Base-by-base conservation (phyloP, 192 early-diverging fungal genomes). In the Coemansia furcata region DNA sequence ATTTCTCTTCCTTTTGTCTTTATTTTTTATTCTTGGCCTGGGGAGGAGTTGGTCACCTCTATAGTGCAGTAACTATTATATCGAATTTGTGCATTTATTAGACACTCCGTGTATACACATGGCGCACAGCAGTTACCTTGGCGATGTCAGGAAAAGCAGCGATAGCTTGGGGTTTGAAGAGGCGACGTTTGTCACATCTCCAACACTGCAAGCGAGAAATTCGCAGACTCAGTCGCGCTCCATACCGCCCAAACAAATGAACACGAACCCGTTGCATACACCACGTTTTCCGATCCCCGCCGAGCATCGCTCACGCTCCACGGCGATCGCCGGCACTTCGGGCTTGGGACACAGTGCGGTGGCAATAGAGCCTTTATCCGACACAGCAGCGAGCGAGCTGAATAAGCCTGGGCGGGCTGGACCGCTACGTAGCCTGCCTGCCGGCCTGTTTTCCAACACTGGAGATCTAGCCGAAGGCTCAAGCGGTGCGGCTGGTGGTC, bases 131-230 rank as follows among this genome's bases (percentile, higher is more conserved):
- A 19, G 29, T 15, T n/a, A 58, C 55, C 35, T 19, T 3, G 55
- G 35, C 5, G 55, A n/a, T 7, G 55, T 19, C 21, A 62, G 38
- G 60, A 50, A 49, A 35, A 65, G 67, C 60, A 69, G 65, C 50
- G 72, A 71, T 61, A 70, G 71, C 65, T 36, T 61, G 19, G 72
- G 66, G 36, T 79, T 71, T 63, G 72, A 65, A 37, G 68, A 70
- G 68, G 71, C 72, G 30, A 68, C 77, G 14, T 73, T 79, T 49
- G 72, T 69, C 67, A 64, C 76, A 19, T 62, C 54, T 17, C 59
- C 67, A 35, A n/a, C 35, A 15, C n/a, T 36, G 17, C 55, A 58
- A 10, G 35, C 32, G 6, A 15, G 32, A 58, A 33, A 36, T 36
- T 58, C 30, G 6, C 55, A 36, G 7, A 10, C 55, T 36, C 55